A percentile compares a stretch with the other conserved stretches of the same genome.
These are phyloP conservation scores for Mucor mucedo DNA, from an alignment of 371 early-diverging fungal genomes.

Conservation along the genomic window DNA sequence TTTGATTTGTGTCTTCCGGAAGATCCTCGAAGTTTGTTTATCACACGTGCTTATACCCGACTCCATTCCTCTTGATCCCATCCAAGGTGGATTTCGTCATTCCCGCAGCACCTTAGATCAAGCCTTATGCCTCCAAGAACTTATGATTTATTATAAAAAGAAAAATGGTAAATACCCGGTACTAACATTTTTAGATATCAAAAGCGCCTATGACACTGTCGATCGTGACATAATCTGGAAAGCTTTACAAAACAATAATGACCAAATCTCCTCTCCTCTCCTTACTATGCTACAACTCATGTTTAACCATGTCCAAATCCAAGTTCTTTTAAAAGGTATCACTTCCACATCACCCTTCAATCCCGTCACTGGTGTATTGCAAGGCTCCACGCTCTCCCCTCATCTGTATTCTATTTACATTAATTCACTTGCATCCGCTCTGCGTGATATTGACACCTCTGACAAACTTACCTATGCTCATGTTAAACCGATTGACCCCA, in stretches of 20 bases:
- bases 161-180: background rate
- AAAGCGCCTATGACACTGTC: constrained; percentile 27
- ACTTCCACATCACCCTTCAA: constrained; percentile 1
- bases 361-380: constrained; percentile 9
- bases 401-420: constrained; percentile 19
- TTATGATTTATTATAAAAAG: no score
- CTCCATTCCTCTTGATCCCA: no score
- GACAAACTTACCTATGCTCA: background rate
- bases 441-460: constrained; percentile 7
- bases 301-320: background rate
- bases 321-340: background rate
- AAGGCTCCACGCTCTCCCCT: constrained; percentile 13
- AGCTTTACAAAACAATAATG: background rate
- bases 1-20: no score
- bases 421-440: constrained; percentile 12
- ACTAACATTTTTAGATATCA: constrained; percentile 25
- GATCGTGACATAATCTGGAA: constrained; percentile 17
- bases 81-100: no score
- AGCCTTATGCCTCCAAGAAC: no score
- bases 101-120: no score
- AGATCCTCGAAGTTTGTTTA: no score
- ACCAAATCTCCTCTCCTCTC: background rate
- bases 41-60: no score
- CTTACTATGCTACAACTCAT: background rate
- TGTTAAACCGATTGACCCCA: background rate